phyloP scores from a whole-genome alignment of 2,329 filamentous ascomycete genomes.

The Ophiostoma pallidulum region DNA sequence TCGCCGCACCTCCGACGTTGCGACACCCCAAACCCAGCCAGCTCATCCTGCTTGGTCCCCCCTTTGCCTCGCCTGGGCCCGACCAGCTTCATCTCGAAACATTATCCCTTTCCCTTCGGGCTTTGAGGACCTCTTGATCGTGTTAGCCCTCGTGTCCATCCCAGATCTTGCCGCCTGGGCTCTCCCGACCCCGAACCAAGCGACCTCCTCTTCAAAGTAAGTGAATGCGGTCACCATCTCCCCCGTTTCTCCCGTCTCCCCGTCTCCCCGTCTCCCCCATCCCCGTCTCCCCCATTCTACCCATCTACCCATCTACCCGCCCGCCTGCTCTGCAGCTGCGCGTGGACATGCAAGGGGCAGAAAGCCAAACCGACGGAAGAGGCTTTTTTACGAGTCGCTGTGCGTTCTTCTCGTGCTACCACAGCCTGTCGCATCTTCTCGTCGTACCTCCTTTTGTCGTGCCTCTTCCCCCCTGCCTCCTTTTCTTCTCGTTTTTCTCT shows the following conservation, averaged over 20 bases:
- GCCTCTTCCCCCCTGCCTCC: too few species aligned
- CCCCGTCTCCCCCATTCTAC: too few species aligned
- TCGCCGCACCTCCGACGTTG: conserved; percentile 8
- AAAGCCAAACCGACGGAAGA: background rate
- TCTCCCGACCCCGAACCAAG: background rate
- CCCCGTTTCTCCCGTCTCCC: background rate
- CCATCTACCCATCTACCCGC: too few species aligned
- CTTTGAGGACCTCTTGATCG: background rate
- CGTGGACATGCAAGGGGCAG: background rate
- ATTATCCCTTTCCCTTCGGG: background rate
- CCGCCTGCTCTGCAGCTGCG: too few species aligned
- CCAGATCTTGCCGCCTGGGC: background rate
- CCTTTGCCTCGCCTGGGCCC: background rate
- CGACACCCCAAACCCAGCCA: conserved; percentile 3
- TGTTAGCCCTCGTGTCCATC: background rate
- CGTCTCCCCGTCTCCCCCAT: background rate
- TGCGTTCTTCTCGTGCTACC: background rate
- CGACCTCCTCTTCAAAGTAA: conserved; percentile 10
- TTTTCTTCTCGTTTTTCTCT: conserved; percentile 3
- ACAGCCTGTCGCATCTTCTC: background rate
- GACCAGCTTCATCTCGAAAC: conserved; percentile 8
- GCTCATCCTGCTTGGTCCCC: background rate
- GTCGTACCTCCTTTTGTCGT: background rate
- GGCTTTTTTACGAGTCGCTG: background rate
- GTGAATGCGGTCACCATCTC: too few species aligned